These are phyloP conservation scores for Erythrophleum ivorense DNA, from an alignment of 331 rosid genomes.

Conservation along the genomic window DNA sequence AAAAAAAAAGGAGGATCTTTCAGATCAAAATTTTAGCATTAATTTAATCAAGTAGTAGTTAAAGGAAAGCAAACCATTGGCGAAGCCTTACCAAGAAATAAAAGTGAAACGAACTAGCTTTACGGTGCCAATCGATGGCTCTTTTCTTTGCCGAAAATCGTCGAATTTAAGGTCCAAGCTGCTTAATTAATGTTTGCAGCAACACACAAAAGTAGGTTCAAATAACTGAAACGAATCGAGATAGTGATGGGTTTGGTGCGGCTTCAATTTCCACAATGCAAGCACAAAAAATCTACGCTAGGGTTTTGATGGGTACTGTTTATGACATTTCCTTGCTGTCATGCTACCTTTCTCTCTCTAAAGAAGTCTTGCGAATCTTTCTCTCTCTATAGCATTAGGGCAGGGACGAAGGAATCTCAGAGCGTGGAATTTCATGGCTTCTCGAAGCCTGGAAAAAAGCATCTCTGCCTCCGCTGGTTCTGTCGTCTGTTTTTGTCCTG, in stretches of 20 bases:
- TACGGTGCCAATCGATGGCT: slow-evolving; percentile 41
- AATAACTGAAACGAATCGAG: slow-evolving; percentile 10
- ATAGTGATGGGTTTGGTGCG: slow-evolving; percentile 41
- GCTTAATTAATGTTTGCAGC: not conserved
- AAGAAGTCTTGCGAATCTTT: not conserved
- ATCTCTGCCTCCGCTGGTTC: not conserved
- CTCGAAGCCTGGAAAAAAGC: slow-evolving; percentile 16
- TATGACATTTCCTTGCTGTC: slow-evolving; percentile 28
- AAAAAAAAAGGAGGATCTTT: not conserved
- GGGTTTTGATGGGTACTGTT: slow-evolving; percentile 49
- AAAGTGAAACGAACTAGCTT: slow-evolving; percentile 40
- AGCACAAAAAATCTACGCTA: slow-evolving; percentile 36
- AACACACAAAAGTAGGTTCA: slow-evolving; percentile 14
- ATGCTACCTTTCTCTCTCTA: slow-evolving; percentile 32
- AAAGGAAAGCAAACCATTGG: slow-evolving; percentile 24
- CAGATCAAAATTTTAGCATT: not conserved
- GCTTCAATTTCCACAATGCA: slow-evolving; percentile 19
- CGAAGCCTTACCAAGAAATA: slow-evolving; percentile 29
- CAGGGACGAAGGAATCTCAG: slow-evolving; percentile 34
- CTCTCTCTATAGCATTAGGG: not conserved
- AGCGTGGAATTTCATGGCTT: slow-evolving; percentile 41
- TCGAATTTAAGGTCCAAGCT: slow-evolving; percentile 1
- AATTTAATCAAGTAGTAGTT: slow-evolving; percentile 28
- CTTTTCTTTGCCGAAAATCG: slow-evolving; percentile 35
- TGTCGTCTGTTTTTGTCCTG: slow-evolving; percentile 3